phyloP scores from a whole-genome alignment of 352 stramenopile genomes.

The Pythium aquatile region DNA sequence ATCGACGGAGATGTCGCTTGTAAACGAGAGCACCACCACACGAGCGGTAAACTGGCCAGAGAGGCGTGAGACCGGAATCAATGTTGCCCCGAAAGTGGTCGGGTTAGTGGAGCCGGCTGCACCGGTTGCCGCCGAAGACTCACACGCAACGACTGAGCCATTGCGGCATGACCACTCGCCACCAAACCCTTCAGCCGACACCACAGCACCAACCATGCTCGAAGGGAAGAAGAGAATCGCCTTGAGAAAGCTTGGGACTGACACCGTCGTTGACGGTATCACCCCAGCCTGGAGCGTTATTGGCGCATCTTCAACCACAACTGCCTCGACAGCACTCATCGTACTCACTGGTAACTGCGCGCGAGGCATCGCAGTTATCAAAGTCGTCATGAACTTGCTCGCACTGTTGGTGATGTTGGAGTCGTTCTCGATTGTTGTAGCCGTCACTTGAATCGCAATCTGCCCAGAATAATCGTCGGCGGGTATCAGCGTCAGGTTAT shows the following conservation, averaged over 20 bases:
- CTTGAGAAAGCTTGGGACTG: slow-evolving; percentile 9
- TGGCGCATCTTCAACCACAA: slow-evolving; percentile 8
- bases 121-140: neutral
- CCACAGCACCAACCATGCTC: neutral
- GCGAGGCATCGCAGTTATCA: slow-evolving; percentile 17
- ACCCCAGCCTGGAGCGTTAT: slow-evolving; percentile 2
- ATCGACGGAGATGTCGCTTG: slow-evolving; percentile 7
- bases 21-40: slow-evolving; percentile 10
- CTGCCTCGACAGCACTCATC: neutral
- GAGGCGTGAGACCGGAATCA: slow-evolving; percentile 7
- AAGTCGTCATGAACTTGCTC: neutral
- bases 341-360: slow-evolving; percentile 6
- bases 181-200: neutral
- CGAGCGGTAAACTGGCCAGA: slow-evolving; percentile 4
- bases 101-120: neutral
- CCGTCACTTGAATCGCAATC: slow-evolving; percentile 8
- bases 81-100: neutral
- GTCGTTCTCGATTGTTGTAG: slow-evolving; percentile 6
- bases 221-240: slow-evolving; percentile 14
- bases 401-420: neutral
- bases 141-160: neutral
- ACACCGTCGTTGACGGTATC: neutral
- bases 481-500: slow-evolving; percentile 3
- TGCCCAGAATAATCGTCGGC: slow-evolving; percentile 15
- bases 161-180: slow-evolving; percentile 9